Percentiles rank a stretch among this genome's conserved stretches.
phyloP scores from a whole-genome alignment of 176 grass and related monocot species.

The Puccinellia tenuiflora region DNA sequence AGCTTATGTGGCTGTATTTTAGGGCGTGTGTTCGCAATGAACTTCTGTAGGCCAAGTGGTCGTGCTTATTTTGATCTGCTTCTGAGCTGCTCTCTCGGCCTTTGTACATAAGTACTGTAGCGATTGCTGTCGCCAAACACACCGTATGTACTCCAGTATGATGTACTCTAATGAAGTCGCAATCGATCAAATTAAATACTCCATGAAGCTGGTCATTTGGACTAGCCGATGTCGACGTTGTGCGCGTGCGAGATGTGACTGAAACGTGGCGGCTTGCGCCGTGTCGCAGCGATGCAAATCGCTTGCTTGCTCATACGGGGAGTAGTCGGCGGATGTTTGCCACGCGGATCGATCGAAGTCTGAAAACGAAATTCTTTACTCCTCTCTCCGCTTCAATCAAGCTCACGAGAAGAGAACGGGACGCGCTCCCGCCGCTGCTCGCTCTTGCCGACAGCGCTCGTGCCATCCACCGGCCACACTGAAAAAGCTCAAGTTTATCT shows the following conservation, averaged over 20 bases:
- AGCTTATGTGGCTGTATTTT: too few relatives aligned
- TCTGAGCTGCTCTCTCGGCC: too few relatives aligned
- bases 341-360: not conserved
- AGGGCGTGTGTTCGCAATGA: not conserved
- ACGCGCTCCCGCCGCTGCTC: constrained; percentile 11
- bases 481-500: not conserved
- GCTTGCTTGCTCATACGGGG: not conserved
- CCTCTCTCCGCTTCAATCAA: not conserved
- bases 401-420: not conserved
- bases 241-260: not conserved
- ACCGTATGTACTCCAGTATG: not conserved
- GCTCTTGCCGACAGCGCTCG: constrained; percentile 24
- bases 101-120: too few relatives aligned
- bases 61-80: too few relatives aligned
- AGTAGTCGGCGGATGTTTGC: not conserved
- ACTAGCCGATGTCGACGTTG: not conserved
- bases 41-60: too few relatives aligned
- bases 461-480: not conserved
- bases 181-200: not conserved
- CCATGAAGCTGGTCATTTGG: not conserved
- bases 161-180: not conserved
- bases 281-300: not conserved
- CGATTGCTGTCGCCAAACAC: not conserved
- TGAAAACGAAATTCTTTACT: not conserved
- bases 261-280: not conserved